phyloP scores from a whole-genome alignment of 345 rosid species.

The Eucalyptus shirleyi region DNA sequence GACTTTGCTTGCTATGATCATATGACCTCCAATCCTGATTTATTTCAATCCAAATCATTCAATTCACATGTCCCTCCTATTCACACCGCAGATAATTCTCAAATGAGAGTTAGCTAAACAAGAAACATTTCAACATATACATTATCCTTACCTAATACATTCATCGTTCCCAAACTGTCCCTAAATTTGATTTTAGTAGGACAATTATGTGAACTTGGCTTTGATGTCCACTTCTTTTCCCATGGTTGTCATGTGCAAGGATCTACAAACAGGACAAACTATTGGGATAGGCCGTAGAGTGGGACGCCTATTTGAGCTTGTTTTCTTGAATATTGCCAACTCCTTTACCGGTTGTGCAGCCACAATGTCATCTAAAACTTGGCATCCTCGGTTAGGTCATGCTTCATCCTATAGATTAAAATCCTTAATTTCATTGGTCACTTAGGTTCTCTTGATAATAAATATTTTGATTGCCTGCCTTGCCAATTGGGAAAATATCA shows the following conservation, averaged over 20 bases:
- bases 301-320: neutral
- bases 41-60: neutral
- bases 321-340: neutral
- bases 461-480: neutral
- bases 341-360: neutral
- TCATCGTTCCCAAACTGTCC: neutral
- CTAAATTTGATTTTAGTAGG: neutral
- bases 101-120: neutral
- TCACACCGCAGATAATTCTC: neutral
- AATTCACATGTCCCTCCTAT: neutral
- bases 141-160: neutral
- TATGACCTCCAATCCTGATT: too few species aligned
- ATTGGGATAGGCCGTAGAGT: neutral
- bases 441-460: neutral
- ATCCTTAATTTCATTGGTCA: neutral
- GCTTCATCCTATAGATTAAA: neutral
- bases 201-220: neutral
- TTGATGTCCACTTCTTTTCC: neutral
- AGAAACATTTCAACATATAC: neutral
- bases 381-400: neutral
- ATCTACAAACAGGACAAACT: accelerated
- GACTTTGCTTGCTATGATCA: too few species aligned
- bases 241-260: neutral
- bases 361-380: neutral
- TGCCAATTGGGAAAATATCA: neutral